Evolutionary conservation across 2,329 filamentous ascomycete species (phyloP).

Genomic region (Fusarium verticillioides): DNA sequence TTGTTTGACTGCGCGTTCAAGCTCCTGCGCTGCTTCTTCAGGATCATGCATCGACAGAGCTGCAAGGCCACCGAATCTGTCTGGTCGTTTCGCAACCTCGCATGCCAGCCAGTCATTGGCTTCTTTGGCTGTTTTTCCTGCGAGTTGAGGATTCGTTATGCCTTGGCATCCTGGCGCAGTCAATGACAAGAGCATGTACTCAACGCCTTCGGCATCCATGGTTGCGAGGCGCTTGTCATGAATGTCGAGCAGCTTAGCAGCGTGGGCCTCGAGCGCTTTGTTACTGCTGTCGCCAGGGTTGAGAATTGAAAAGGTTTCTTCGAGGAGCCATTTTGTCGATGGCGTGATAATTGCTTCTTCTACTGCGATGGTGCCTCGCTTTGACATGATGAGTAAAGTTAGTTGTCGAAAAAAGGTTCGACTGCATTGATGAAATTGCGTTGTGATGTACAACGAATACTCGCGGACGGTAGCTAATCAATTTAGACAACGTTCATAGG

Average conservation of each 20-base stretch:
- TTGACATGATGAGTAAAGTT: not conserved
- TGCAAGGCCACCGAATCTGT: not conserved
- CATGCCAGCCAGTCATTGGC: constrained; percentile 7
- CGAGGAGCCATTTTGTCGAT: not conserved
- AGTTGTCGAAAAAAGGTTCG: accelerated
- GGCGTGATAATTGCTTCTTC: not conserved
- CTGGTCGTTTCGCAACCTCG: not conserved
- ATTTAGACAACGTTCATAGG: too few relatives aligned
- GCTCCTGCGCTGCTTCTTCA: not conserved
- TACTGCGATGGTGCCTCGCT: not conserved
- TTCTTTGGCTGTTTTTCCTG: not conserved
- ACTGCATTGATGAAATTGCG: accelerated
- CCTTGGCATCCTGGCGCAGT: constrained; percentile 20
- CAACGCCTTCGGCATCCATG: constrained; percentile 15
- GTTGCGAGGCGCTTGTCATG: constrained; percentile 3
- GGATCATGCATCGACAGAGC: constrained; percentile 20
- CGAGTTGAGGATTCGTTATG: not conserved
- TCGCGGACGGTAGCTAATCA: too few relatives aligned
- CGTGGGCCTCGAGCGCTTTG: not conserved
- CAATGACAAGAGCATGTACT: constrained; percentile 22
- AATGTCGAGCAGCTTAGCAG: constrained; percentile 1
- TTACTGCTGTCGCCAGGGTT: not conserved
- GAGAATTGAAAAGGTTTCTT: not conserved
- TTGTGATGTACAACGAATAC: too few relatives aligned
- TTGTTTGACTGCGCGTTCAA: not conserved